phyloP scores from a whole-genome alignment of 495 filamentous ascomycete genomes.

The Immersiella caudata region DNA sequence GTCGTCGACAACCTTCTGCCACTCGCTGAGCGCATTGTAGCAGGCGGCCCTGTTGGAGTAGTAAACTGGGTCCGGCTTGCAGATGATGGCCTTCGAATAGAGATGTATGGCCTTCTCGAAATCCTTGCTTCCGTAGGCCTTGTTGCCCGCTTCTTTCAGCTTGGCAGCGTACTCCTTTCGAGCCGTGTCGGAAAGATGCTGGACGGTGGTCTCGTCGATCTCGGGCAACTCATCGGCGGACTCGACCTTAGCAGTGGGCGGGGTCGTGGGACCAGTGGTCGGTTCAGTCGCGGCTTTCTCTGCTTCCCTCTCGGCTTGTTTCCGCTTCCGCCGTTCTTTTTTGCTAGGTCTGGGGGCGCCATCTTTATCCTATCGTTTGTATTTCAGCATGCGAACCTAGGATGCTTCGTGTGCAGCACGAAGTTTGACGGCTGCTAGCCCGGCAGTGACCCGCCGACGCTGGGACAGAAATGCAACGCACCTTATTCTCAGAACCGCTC shows the following conservation, averaged over 20 bases:
- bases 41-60: conserved; percentile 98
- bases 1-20: conserved; percentile 96
- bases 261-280: conserved; percentile 36
- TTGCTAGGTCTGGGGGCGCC: conserved; percentile 48
- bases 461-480: not conserved
- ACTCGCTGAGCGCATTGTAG: conserved; percentile 87
- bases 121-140: conserved; percentile 90
- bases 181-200: conserved; percentile 67
- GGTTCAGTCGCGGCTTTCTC: conserved; percentile 37
- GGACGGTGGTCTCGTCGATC: conserved; percentile 78
- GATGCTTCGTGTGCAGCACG: not conserved
- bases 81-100: conserved; percentile 93
- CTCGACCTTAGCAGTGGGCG: conserved; percentile 58
- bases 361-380: conserved; percentile 33
- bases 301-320: conserved; percentile 68
- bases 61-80: conserved; percentile 96
- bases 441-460: not conserved
- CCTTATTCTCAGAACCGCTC: conserved; percentile 45
- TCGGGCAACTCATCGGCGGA: conserved; percentile 79
- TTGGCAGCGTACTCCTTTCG: conserved; percentile 83
- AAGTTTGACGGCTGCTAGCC: not conserved
- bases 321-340: conserved; percentile 67
- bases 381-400: not conserved
- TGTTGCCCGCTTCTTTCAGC: conserved; percentile 94
- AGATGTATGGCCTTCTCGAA: conserved; percentile 89